These are phyloP conservation scores for Penicillium bovifimosum DNA, from an alignment of 495 filamentous ascomycete species.

Conservation along the genomic window DNA sequence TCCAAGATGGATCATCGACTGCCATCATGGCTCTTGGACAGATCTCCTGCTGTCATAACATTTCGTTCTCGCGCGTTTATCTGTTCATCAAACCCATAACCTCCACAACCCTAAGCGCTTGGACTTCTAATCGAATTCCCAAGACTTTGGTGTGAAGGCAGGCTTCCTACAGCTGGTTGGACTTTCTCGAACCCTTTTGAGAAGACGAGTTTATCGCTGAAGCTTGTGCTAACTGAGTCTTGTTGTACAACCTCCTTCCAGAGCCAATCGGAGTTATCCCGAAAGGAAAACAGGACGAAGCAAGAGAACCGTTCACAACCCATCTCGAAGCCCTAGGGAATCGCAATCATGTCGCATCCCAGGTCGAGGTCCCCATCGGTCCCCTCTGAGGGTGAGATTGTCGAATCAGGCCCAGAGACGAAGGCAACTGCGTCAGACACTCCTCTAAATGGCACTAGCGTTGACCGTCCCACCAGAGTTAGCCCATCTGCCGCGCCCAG, in stretches of 20 bases:
- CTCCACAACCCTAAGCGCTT: slow-evolving; percentile 14
- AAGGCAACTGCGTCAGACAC: slow-evolving; percentile 73
- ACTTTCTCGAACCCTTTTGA: slow-evolving; percentile 35
- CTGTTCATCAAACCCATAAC: background rate
- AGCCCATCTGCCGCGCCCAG: slow-evolving; percentile 44
- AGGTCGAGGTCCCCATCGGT: slow-evolving; percentile 45
- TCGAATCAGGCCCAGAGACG: slow-evolving; percentile 64
- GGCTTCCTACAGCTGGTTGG: slow-evolving; percentile 44
- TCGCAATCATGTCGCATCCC: slow-evolving; percentile 31
- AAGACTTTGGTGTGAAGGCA: slow-evolving; percentile 32
- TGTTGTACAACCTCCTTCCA: slow-evolving; percentile 23
- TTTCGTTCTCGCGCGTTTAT: background rate
- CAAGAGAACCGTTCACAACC: background rate
- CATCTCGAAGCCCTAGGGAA: background rate
- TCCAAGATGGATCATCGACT: background rate
- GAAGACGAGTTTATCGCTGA: slow-evolving; percentile 21
- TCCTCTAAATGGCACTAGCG: slow-evolving; percentile 66
- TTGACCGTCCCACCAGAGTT: slow-evolving; percentile 68
- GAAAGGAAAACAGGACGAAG: background rate
- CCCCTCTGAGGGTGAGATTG: slow-evolving; percentile 79
- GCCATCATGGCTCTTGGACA: background rate
- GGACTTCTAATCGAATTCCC: slow-evolving; percentile 17
- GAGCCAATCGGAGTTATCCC: slow-evolving; percentile 15
- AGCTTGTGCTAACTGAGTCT: slow-evolving; percentile 27
- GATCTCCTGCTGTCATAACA: slow-evolving; percentile 3